Percentiles rank a stretch among this genome's conserved stretches.
Conservation (phyloP, 164 flowering plant genomes). For the grape (Vitis vinifera) region DNA sequence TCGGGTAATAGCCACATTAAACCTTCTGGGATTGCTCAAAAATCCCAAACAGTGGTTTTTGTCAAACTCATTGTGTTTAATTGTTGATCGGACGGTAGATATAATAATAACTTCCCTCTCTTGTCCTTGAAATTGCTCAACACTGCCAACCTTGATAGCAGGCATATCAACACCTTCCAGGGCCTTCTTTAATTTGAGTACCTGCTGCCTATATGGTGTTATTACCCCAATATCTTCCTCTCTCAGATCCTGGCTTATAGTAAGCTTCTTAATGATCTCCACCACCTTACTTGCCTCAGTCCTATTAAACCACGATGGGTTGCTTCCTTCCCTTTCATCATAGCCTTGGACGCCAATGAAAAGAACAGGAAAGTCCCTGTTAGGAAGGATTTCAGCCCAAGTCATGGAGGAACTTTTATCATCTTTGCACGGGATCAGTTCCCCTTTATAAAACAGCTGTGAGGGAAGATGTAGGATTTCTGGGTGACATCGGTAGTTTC, state of each 20-base stretch:
- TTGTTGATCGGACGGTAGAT: slow-evolving; percentile 92
- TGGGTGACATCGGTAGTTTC: slow-evolving; percentile 84
- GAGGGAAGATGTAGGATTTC: slow-evolving; percentile 80
- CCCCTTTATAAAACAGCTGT: slow-evolving; percentile 71
- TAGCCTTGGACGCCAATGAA: slow-evolving; percentile 88
- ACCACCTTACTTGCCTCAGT: slow-evolving; percentile 87
- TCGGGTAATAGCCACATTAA: slow-evolving; percentile 92
- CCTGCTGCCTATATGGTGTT: slow-evolving; percentile 94
- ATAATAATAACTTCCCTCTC: slow-evolving; percentile 78
- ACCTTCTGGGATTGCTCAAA: slow-evolving; percentile 90
- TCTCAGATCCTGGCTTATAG: slow-evolving; percentile 22
- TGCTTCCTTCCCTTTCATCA: slow-evolving; percentile 95
- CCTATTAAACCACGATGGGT: slow-evolving; percentile 98
- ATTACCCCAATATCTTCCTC: slow-evolving; percentile 84
- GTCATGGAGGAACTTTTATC: slow-evolving; percentile 20
- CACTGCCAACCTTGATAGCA: slow-evolving; percentile 85
- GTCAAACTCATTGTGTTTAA: slow-evolving; percentile 86
- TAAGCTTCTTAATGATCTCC: slow-evolving; percentile 55
- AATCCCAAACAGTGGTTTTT: slow-evolving; percentile 71
- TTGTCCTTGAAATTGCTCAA: slow-evolving; percentile 97
- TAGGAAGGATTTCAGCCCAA: slow-evolving; percentile 53
- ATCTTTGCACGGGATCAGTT: slow-evolving; percentile 70
- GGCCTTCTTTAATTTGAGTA: slow-evolving; percentile 61
- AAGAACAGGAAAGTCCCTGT: slow-evolving; percentile 70
- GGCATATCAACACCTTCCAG: slow-evolving; percentile 52